Evolutionary conservation across 257 asterid species (phyloP).

Genomic region (Solanum paucissectum): DNA sequence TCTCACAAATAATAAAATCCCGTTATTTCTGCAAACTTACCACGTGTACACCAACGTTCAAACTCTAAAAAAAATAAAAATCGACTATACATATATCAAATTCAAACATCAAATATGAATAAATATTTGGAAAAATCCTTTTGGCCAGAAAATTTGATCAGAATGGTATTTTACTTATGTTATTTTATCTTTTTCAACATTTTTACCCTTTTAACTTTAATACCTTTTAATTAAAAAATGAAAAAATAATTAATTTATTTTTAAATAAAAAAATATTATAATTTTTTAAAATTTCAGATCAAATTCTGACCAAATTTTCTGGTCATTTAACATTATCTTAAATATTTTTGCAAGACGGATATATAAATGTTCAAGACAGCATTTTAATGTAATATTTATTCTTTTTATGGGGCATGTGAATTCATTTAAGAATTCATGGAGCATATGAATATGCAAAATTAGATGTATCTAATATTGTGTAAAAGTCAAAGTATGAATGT

Average conservation of each 20-base stretch:
- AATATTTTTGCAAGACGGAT: not conserved
- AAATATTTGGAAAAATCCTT: not conserved
- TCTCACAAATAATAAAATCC: not conserved
- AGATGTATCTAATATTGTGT: not conserved
- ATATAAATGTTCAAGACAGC: not conserved
- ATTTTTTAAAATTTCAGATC: no score
- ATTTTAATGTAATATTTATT: no score
- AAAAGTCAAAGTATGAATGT: not conserved
- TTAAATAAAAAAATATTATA: no score
- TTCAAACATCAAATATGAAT: not conserved
- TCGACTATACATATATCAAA: no score
- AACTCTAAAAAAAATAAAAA: not conserved
- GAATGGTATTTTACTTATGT: no score
- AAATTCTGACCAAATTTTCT: no score
- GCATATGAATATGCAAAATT: not conserved
- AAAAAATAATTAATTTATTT: no score
- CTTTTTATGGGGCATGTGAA: not conserved
- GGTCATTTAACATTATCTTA: no score
- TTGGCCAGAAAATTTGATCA: no score
- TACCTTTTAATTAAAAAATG: no score
- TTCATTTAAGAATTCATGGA: not conserved
- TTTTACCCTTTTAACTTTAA: no score
- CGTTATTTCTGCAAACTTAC: not conserved
- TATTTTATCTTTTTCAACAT: no score
- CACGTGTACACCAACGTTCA: conserved; percentile 19